Evolutionary conservation across 208 protist genomes (phyloP).

Genomic region (Histomonas meleagridis): DNA sequence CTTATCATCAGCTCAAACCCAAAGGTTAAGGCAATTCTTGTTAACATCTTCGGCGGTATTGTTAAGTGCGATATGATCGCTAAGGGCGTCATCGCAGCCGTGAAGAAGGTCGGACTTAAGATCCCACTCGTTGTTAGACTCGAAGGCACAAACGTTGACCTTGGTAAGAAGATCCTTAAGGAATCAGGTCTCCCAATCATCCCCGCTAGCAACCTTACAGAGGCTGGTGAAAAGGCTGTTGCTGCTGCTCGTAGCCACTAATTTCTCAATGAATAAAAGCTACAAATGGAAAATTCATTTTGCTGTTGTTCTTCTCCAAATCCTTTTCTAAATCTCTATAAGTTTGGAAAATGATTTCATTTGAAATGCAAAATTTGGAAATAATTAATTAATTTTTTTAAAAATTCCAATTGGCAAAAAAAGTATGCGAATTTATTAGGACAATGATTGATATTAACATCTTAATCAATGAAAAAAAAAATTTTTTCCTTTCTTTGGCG

Average conservation of each 20-base stretch:
- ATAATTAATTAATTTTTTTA: too few relatives aligned
- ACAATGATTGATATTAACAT: too few relatives aligned
- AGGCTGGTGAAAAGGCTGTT: constrained; percentile 46
- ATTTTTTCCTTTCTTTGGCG: too few relatives aligned
- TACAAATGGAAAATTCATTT: too few relatives aligned
- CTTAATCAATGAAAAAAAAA: too few relatives aligned
- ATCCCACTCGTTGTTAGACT: constrained; percentile 77
- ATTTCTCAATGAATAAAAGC: too few relatives aligned
- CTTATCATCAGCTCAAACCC: constrained; percentile 82
- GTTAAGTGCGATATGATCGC: constrained; percentile 95
- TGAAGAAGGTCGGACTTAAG: constrained; percentile 60
- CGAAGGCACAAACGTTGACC: constrained; percentile 77
- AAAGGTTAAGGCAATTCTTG: constrained; percentile 77
- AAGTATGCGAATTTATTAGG: too few relatives aligned
- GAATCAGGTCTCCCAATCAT: constrained; percentile 44
- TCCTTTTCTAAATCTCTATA: too few relatives aligned
- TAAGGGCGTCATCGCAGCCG: constrained; percentile 73
- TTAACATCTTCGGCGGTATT: constrained; percentile 96
- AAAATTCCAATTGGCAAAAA: too few relatives aligned
- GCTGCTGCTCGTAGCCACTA: background rate
- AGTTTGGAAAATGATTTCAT: too few relatives aligned
- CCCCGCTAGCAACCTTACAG: constrained; percentile 41
- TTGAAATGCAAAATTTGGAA: too few relatives aligned
- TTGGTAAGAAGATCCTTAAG: constrained; percentile 63
- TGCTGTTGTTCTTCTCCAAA: too few relatives aligned